Base-by-base conservation (phyloP, 2,329 filamentous ascomycete genomes). In the Herpomyces periplanetae region DNA sequence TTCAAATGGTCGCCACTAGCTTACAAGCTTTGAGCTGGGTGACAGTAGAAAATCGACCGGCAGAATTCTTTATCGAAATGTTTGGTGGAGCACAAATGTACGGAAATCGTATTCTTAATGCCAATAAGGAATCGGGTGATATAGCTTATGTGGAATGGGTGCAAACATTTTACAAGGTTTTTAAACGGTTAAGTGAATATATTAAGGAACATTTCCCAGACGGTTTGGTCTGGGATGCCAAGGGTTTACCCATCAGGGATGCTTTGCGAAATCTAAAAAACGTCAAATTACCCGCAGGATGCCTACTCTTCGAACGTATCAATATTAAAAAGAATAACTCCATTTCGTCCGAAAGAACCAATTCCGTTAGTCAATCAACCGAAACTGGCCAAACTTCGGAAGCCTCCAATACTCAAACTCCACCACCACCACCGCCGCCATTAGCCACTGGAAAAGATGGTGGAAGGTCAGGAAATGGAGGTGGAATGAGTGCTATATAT, bases 21-120 rank as follows among this genome's bases (percentile, higher is more conserved):
- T 73, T 87, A 27, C 62, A 68, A 33, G 60, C 71, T 15, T 45
- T 96, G 23, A 68, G 65, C 13, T 96, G 80, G 80, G 64, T 91
- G 22, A 64, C 62, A 1, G 54, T 80, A 18, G 65, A 84, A 20
- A 50, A 44, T 26, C 71, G 69, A 34, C 80, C 80, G 2, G 59
- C 53, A 26, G 73, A 80, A 32, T 66, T 73, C 31, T 63, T 91
- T 17, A 60, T 60, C 17, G 73, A 87, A 28, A 61, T 61, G 23
- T 47, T 85, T 9, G 59, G 61, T 12, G 62, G 69, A 19, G 68
- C 73, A 15, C 63, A 91, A 36, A 85, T 85, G 43, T 88, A 68
- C 31, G 80, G 80, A 13, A 91, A 96, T 44, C 58, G 73, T 29
- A 66, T 96, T 14, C 44, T 91, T 28, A 85, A 71, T 41, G 64